phyloP scores from a whole-genome alignment of 164 flowering plant species.

The Nymphaea thermarum region DNA sequence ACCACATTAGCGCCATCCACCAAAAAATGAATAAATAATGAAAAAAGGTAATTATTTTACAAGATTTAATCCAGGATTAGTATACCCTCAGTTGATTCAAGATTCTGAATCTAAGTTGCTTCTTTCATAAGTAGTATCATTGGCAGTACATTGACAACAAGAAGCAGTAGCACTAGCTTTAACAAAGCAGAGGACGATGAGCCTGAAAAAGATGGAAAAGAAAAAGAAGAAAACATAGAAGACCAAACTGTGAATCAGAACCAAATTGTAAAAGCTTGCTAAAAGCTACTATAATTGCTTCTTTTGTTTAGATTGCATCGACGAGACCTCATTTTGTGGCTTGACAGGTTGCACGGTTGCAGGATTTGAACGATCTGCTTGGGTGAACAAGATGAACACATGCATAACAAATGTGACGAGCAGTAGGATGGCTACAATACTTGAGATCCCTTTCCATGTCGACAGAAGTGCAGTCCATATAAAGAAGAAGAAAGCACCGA shows the following conservation, averaged over 20 bases:
- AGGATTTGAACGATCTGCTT: constrained; percentile 47
- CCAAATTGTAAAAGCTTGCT: too few relatives aligned
- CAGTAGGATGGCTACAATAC: constrained; percentile 26
- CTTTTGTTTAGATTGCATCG: constrained; percentile 12
- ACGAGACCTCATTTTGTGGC: constrained; percentile 12
- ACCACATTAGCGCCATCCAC: not conserved
- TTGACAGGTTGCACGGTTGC: constrained; percentile 15
- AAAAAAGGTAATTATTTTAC: not conserved
- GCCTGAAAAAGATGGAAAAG: not conserved
- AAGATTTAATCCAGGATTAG: too few relatives aligned
- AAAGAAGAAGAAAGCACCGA: constrained; percentile 24
- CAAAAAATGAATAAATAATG: not conserved
- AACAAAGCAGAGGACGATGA: not conserved
- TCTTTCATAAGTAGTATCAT: not conserved
- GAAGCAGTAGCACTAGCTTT: not conserved
- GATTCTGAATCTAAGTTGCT: too few relatives aligned
- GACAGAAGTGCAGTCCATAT: constrained; percentile 35
- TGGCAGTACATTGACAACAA: not conserved
- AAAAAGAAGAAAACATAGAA: not conserved
- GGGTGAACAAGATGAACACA: constrained; percentile 47
- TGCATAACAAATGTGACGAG: constrained; percentile 53
- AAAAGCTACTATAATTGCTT: constrained; percentile 3
- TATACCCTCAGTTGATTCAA: too few relatives aligned
- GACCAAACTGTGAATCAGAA: too few relatives aligned
- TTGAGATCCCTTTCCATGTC: constrained; percentile 53